Evolutionary conservation across 331 rosid species (phyloP).

Genomic region (Rosa hybrid): DNA sequence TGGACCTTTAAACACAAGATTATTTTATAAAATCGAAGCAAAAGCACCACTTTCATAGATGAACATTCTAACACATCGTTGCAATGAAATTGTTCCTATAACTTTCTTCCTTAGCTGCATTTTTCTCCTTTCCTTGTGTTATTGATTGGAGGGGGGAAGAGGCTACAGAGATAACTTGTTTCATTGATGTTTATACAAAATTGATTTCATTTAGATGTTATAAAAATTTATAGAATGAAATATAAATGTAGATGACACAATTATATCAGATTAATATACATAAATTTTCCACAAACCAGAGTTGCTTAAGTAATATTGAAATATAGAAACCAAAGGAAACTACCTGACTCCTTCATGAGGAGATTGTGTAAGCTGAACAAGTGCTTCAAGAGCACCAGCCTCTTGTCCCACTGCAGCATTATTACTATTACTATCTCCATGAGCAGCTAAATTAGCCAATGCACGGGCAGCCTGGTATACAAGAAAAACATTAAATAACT

Average conservation of each 20-base stretch:
- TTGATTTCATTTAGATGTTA: background rate
- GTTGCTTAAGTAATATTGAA: background rate
- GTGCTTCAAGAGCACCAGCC: conserved; percentile 99
- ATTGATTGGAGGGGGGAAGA: background rate
- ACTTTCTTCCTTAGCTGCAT: background rate
- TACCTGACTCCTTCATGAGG: conserved; percentile 99
- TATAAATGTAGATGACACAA: background rate
- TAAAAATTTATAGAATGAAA: background rate
- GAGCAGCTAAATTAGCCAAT: conserved; percentile 99
- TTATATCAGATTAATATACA: conserved; percentile 9
- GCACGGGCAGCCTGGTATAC: conserved; percentile 95
- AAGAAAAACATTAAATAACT: conserved; percentile 14
- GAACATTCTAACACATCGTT: background rate
- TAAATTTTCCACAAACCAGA: background rate
- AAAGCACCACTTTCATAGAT: background rate
- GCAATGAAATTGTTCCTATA: background rate
- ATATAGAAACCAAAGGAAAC: conserved; percentile 20
- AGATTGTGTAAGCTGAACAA: conserved; percentile 94
- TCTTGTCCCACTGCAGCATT: conserved; percentile 99
- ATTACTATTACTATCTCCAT: conserved; percentile 97
- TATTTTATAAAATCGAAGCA: background rate
- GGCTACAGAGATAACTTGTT: background rate
- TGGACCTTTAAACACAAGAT: background rate
- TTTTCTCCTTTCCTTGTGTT: background rate
- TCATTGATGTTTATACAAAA: background rate